Evolutionary conservation across 2,329 filamentous ascomycete species (phyloP).

Genomic region (Diaporthe aspalathi): DNA sequence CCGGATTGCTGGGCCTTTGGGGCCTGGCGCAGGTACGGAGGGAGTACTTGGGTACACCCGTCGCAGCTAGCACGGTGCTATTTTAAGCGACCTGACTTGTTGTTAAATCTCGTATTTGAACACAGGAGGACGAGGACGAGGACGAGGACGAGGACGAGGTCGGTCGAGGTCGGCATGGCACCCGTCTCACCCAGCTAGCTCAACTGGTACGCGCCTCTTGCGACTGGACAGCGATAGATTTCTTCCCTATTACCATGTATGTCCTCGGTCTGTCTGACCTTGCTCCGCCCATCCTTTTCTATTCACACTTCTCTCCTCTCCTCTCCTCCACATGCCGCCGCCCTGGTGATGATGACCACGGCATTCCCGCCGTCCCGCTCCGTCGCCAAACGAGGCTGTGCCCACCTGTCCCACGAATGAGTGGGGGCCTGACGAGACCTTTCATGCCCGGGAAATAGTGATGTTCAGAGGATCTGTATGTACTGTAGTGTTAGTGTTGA

Average conservation of each 20-base stretch:
- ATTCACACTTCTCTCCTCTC: neutral
- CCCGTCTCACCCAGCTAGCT: conserved; percentile 16
- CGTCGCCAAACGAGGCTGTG: conserved; percentile 13
- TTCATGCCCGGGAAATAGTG: conserved; percentile 27
- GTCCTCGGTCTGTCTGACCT: neutral
- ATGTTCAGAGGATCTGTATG: conserved; percentile 8
- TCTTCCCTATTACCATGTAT: neutral
- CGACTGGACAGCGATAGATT: neutral
- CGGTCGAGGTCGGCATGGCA: neutral
- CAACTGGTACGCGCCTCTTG: neutral
- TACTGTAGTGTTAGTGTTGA: neutral
- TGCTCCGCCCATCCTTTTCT: neutral
- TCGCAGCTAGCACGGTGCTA: conserved; percentile 8
- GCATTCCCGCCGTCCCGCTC: conserved; percentile 25
- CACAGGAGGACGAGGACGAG: neutral
- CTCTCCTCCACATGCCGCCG: neutral
- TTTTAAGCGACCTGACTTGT: conserved; percentile 11
- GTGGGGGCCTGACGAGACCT: conserved; percentile 17
- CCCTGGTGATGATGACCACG: neutral
- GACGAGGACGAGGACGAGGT: too few species aligned
- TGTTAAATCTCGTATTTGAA: conserved; percentile 20
- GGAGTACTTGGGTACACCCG: neutral
- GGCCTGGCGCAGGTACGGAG: neutral
- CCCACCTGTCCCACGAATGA: conserved; percentile 7
- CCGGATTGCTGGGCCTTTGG: conserved; percentile 2